Percentiles rank a stretch among this genome's conserved stretches.
phyloP scores from a whole-genome alignment of 768 basidiomycete genomes.

The Leccinellum albellum region DNA sequence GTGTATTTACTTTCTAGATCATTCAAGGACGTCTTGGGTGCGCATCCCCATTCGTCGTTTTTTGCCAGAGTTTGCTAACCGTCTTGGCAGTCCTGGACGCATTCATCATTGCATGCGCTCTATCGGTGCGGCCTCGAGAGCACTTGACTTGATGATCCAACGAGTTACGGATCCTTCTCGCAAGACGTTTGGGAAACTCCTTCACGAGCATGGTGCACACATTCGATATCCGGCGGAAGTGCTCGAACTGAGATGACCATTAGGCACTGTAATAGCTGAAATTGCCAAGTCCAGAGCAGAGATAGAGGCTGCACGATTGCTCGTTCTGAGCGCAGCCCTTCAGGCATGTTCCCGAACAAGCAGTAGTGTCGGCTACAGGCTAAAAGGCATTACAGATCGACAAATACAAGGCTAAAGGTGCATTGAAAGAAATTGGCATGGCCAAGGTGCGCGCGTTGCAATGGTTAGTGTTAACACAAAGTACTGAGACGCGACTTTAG shows the following conservation, averaged over 20 bases:
- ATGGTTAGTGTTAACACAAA: not conserved
- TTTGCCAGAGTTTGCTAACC: not conserved
- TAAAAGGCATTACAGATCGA: slow-evolving; percentile 63
- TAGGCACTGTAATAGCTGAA: slow-evolving; percentile 85
- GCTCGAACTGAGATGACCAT: not conserved
- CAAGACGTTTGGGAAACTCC: slow-evolving; percentile 91
- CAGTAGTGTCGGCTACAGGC: not conserved
- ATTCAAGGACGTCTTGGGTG: slow-evolving; percentile 95
- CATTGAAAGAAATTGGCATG: slow-evolving; percentile 95
- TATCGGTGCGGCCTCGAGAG: slow-evolving; percentile 81
- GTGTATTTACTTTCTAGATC: slow-evolving; percentile 44
- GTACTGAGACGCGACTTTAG: slow-evolving; percentile 36
- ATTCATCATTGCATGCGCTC: slow-evolving; percentile 98
- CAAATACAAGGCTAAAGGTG: slow-evolving; percentile 86
- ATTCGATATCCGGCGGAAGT: not conserved
- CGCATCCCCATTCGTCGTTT: slow-evolving; percentile 14
- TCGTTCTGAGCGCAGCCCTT: slow-evolving; percentile 89
- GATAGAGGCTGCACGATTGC: slow-evolving; percentile 81
- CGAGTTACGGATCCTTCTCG: slow-evolving; percentile 89
- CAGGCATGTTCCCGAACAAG: slow-evolving; percentile 45
- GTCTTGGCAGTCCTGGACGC: slow-evolving; percentile 70
- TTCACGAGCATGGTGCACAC: slow-evolving; percentile 81
- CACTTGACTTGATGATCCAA: slow-evolving; percentile 83
- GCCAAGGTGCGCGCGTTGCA: slow-evolving; percentile 65
- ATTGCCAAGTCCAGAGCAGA: slow-evolving; percentile 92